Conservation (phyloP, 2,329 filamentous ascomycete species). For the Aspergillaceae sp. region DNA sequence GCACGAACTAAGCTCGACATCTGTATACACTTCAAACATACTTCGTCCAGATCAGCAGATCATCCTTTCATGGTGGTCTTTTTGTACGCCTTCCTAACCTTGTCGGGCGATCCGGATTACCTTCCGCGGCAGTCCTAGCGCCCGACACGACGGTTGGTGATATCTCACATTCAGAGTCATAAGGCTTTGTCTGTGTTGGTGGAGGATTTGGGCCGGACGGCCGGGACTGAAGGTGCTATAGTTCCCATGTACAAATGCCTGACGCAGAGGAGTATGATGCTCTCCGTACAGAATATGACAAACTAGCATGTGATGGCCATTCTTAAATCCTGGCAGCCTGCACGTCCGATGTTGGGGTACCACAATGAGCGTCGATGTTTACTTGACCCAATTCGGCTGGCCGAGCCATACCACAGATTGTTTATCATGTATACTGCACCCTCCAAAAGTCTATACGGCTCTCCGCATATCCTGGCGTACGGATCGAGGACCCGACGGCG, state of each 20-base stretch:
- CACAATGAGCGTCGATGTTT: neutral
- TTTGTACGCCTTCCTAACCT: slow-evolving; percentile 1
- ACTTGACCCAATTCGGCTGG: neutral
- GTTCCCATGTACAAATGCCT: too few relatives aligned
- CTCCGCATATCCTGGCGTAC: neutral
- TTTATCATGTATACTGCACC: neutral
- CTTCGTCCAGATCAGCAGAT: neutral
- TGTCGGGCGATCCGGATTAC: slow-evolving; percentile 13
- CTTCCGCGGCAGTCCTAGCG: slow-evolving; percentile 5
- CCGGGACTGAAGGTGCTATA: too few relatives aligned
- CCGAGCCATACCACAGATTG: neutral
- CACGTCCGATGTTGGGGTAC: too few relatives aligned
- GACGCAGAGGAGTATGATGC: too few relatives aligned
- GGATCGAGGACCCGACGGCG: neutral
- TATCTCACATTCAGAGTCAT: slow-evolving; percentile 18
- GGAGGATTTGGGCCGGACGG: too few relatives aligned
- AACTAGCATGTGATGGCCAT: neutral
- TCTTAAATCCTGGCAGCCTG: too few relatives aligned
- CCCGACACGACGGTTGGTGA: slow-evolving; percentile 7
- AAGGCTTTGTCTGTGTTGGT: too few relatives aligned
- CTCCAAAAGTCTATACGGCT: neutral
- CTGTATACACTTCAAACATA: neutral
- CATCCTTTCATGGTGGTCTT: neutral
- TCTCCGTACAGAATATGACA: neutral
- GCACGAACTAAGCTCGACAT: neutral